Evolutionary conservation across 2,329 filamentous ascomycete genomes (phyloP).

Genomic region (Amesomyces nigricolor): DNA sequence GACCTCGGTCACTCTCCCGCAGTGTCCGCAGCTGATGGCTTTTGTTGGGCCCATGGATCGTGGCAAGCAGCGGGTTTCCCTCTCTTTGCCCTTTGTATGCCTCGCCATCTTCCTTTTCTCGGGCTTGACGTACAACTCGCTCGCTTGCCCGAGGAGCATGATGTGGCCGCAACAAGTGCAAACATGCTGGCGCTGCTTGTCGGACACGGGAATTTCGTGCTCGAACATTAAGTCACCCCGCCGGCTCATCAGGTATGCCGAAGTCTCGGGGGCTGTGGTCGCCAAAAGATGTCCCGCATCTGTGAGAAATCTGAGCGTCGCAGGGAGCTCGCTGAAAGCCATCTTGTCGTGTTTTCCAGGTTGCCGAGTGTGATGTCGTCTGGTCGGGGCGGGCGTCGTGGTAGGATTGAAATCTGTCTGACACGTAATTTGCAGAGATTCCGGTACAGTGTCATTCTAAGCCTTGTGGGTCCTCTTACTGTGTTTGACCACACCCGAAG

Average conservation of each 20-base stretch:
- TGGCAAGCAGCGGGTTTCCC: constrained; percentile 1
- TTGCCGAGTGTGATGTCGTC: neutral
- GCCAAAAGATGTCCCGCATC: constrained; percentile 55
- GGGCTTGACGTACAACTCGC: constrained; percentile 36
- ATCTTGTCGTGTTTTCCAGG: constrained; percentile 4
- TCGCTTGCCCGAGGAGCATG: constrained; percentile 47
- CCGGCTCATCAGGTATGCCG: constrained; percentile 54
- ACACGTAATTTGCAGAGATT: neutral
- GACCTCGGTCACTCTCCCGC: constrained; percentile 40
- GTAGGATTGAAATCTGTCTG: neutral
- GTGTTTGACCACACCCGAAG: no score
- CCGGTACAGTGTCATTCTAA: no score
- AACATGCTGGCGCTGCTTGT: constrained; percentile 47
- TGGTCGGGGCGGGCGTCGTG: neutral
- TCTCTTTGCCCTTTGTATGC: constrained; percentile 25
- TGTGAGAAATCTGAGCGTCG: constrained; percentile 42
- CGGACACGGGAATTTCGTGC: constrained; percentile 39
- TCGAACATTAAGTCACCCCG: constrained; percentile 46
- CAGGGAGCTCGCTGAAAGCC: constrained; percentile 18
- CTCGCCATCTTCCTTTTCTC: constrained; percentile 43
- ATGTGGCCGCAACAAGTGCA: constrained; percentile 59
- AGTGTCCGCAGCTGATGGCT: constrained; percentile 41
- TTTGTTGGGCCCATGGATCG: constrained; percentile 32
- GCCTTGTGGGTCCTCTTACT: no score
- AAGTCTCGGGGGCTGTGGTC: constrained; percentile 48